These are phyloP conservation scores for Sarocladiaceae sp. DNA, from an alignment of 2,329 filamentous ascomycete genomes.

Conservation along the genomic window DNA sequence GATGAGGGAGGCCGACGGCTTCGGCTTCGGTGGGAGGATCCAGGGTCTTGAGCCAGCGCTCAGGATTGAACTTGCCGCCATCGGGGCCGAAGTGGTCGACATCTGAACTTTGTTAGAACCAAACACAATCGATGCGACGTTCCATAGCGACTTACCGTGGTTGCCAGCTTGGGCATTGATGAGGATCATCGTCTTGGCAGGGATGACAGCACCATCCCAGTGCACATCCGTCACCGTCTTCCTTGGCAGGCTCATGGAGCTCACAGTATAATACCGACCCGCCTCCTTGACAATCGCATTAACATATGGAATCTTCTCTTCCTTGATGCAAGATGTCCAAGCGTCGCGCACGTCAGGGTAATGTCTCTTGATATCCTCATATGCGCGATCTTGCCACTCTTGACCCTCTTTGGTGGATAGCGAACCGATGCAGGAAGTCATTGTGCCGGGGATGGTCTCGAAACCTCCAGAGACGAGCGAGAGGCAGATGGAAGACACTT, in stretches of 20 bases:
- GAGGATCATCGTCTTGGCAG: constrained; percentile 48
- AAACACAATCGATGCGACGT: not conserved
- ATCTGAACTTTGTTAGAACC: constrained; percentile 26
- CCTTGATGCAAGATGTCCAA: constrained; percentile 38
- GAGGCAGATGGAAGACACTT: constrained; percentile 49
- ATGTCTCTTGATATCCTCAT: constrained; percentile 43
- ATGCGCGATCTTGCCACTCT: constrained; percentile 46
- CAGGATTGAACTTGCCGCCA: constrained; percentile 42
- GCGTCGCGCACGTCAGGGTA: constrained; percentile 42
- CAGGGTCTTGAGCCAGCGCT: constrained; percentile 39
- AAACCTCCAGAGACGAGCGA: constrained; percentile 50
- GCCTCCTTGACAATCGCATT: constrained; percentile 48
- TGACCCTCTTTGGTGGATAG: constrained; percentile 44
- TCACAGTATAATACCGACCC: constrained; percentile 48
- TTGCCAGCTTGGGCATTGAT: constrained; percentile 53
- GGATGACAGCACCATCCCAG: constrained; percentile 48
- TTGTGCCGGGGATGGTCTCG: constrained; percentile 48
- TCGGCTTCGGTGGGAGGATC: constrained; percentile 28
- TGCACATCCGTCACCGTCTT: constrained; percentile 45
- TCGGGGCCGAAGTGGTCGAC: constrained; percentile 42
- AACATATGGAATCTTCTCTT: constrained; percentile 44
- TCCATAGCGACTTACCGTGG: constrained; percentile 33
- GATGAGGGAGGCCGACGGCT: constrained; percentile 29
- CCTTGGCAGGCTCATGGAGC: constrained; percentile 46
- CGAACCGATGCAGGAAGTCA: constrained; percentile 48